These are phyloP conservation scores for Paecilomyces sp. DNA, from an alignment of 2,329 filamentous ascomycete genomes.

Conservation along the genomic window DNA sequence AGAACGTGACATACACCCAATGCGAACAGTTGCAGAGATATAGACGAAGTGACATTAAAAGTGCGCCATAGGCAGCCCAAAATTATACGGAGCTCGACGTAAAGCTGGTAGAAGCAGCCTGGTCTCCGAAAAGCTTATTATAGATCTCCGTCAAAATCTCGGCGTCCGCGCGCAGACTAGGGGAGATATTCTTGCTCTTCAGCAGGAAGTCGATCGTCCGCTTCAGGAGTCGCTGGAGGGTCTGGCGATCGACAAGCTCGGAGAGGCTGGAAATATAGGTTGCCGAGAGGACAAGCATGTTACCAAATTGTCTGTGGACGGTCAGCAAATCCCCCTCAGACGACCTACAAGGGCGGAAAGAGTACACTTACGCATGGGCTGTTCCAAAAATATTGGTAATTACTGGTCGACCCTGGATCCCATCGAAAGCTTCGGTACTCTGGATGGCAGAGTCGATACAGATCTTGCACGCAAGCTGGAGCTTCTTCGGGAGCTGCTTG, in stretches of 20 bases:
- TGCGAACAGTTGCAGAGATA: neutral
- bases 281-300: conserved; percentile 82
- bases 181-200: conserved; percentile 63
- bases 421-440: conserved; percentile 78
- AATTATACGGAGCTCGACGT: neutral
- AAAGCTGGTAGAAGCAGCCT: conserved; percentile 3
- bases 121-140: conserved; percentile 34
- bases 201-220: conserved; percentile 72
- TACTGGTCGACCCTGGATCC: conserved; percentile 58
- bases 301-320: conserved; percentile 79
- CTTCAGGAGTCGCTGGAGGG: conserved; percentile 55
- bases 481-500: conserved; percentile 37
- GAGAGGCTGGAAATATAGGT: conserved; percentile 63
- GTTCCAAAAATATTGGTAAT: conserved; percentile 97
- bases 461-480: conserved; percentile 49
- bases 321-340: conserved; percentile 16
- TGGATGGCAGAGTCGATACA: conserved; percentile 70
- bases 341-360: conserved; percentile 1
- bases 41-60: conserved; percentile 3
- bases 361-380: conserved; percentile 80
- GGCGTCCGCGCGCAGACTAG: conserved; percentile 66
- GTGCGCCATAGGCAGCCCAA: neutral
- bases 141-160: conserved; percentile 59
- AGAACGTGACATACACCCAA: neutral
- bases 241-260: conserved; percentile 48